Evolutionary conservation across 169 alveolate genomes (phyloP).

Genomic region (Eimeria acervulina): DNA sequence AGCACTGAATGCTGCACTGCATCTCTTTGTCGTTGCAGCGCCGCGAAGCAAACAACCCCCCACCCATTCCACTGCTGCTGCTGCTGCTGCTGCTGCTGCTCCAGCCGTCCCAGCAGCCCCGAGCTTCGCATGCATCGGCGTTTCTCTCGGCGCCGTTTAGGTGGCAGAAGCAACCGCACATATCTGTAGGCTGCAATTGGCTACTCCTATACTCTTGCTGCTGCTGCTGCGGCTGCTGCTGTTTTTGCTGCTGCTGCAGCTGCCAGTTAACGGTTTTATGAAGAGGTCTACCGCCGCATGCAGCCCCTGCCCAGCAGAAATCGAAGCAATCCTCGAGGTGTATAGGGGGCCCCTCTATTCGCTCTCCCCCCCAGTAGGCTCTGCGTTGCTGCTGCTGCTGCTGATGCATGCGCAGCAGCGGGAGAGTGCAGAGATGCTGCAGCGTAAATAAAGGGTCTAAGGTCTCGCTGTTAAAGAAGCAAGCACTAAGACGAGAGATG

Average conservation of each 20-base stretch:
- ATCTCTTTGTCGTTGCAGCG: conserved; percentile 20
- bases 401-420: background rate
- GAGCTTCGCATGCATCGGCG: background rate
- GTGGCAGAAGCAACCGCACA: conserved; percentile 32
- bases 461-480: background rate
- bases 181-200: background rate
- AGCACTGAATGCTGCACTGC: background rate
- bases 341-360: conserved; percentile 2
- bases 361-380: background rate
- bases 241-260: background rate
- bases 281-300: background rate
- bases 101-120: conserved; percentile 35
- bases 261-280: background rate
- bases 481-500: background rate
- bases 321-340: background rate
- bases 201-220: background rate
- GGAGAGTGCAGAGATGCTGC: background rate
- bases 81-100: conserved; percentile 13
- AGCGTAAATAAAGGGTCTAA: background rate
- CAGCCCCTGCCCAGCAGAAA: conserved; percentile 45
- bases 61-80: background rate
- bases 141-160: conserved; percentile 24
- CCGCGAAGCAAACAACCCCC: background rate
- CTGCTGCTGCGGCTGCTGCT: conserved; percentile 29
- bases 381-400: too few relatives aligned